Evolutionary conservation across 495 filamentous ascomycete genomes (phyloP), one percentile per base, ranked within the genome.

Genomic region (Aspergillus bridgeri): DNA sequence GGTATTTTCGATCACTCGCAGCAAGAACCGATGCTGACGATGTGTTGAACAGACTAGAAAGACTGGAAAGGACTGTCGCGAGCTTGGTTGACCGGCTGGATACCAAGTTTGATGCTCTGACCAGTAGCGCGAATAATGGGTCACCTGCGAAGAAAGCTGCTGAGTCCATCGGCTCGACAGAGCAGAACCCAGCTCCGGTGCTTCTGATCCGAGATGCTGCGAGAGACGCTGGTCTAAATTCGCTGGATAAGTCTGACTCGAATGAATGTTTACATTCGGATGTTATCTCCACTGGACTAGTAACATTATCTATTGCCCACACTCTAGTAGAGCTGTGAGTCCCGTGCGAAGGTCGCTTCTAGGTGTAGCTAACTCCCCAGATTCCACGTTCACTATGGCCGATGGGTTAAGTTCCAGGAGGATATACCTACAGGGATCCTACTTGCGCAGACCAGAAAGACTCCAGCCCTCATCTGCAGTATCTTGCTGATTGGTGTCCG

Each of bases 401-500:
- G 74, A 5, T 80, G 77, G 75, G 72, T 78, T 21, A 60, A 67
- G 6, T 76, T 75, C 48, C 68, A 67, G 21, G 61, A 66, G 0
- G 64, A 68, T 6, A 60, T 58, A 19, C 60, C 72, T 11, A 60
- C 71, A 0, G 24, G 33, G 3, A 43, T 43, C 8, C 52, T 78
- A 5, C 57, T 78, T 1, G 45, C 57, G 21, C 60, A 63, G 22
- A 63, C 77, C 2, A 69, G 64, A 45, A 66, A 59, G 48, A 75
- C 73, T 4, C 73, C 75, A 3, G 46, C 78, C 13, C 67, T 80
- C 18, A 65, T 78, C 11, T 69, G 67, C 46, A 73, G 73, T 2
- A 75, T 71, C 52, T 77, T 69, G 59, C 60, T 80, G 46, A 77
- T 80, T 47, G 73, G 75, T 5, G 69, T 78, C 11, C 68, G 77